Conservation (phyloP, 1,284 basidiomycete genomes). For the Leccinum glutinopallens region DNA sequence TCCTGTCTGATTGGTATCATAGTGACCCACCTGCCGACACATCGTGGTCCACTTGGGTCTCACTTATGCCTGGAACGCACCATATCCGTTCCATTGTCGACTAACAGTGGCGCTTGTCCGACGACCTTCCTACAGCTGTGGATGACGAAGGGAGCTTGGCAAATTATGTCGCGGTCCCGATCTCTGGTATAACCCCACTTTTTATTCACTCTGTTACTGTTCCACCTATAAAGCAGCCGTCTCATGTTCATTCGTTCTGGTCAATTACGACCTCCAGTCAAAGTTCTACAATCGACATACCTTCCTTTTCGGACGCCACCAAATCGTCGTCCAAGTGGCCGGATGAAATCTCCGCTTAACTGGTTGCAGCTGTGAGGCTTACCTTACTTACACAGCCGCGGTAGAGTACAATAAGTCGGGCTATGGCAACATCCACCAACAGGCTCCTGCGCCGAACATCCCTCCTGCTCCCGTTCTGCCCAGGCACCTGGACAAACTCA, state of each 20-base stretch:
- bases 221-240: conserved; percentile 44
- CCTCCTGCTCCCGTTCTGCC: conserved; percentile 88
- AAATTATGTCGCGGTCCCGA: conserved; percentile 76
- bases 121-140: conserved; percentile 87
- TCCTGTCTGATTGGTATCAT: conserved; percentile 18
- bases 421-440: conserved; percentile 22
- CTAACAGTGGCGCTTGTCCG: conserved; percentile 78
- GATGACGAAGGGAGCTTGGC: conserved; percentile 95
- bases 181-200: conserved; percentile 39
- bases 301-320: conserved; percentile 29
- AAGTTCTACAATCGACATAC: conserved; percentile 27
- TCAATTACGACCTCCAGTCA: conserved; percentile 41
- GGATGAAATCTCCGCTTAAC: conserved; percentile 54
- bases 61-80: conserved; percentile 88
- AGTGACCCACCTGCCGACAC: conserved; percentile 38
- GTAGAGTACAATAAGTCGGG: conserved; percentile 33
- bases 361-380: conserved; percentile 79
- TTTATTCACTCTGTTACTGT: conserved; percentile 17
- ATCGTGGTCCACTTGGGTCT: conserved; percentile 49
- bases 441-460: conserved; percentile 67
- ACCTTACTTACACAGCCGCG: conserved; percentile 51
- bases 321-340: conserved; percentile 64
- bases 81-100: conserved; percentile 97
- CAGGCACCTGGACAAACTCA: conserved; percentile 91
- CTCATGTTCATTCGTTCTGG: conserved; percentile 38